Conservation (phyloP, 192 early-diverging fungal genomes). For the Coemansia sp. region DNA sequence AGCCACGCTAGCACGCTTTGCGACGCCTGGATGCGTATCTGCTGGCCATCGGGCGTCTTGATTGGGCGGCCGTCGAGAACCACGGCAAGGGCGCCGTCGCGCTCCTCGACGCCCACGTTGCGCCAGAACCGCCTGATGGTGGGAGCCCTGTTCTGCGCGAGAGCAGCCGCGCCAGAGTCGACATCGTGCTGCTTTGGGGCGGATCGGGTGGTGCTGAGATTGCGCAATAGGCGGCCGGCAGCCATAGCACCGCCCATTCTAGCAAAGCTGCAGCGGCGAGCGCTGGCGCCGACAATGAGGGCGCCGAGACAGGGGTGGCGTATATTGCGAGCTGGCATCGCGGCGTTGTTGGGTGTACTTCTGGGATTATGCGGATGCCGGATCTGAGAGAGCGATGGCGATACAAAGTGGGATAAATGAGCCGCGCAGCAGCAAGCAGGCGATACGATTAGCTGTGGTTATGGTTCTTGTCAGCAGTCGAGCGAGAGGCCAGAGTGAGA, state of each 20-base stretch:
- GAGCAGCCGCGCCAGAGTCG: background rate
- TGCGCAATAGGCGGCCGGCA: constrained; percentile 1
- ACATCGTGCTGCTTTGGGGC: background rate
- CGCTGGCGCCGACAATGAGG: constrained; percentile 2
- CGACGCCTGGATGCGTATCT: constrained; percentile 57
- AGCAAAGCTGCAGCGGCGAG: background rate
- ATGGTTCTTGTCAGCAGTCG: background rate
- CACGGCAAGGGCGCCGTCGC: constrained; percentile 53
- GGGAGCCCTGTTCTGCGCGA: constrained; percentile 30
- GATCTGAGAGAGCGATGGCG: background rate
- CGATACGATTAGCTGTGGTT: background rate
- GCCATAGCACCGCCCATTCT: background rate
- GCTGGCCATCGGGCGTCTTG: constrained; percentile 77
- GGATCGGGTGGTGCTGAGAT: constrained; percentile 12
- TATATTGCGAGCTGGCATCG: background rate
- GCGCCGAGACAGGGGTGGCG: background rate
- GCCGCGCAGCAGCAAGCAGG: background rate
- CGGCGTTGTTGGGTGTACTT: background rate
- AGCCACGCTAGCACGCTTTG: constrained; percentile 72
- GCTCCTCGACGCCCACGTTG: constrained; percentile 33
- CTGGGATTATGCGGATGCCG: background rate
- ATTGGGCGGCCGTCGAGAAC: constrained; percentile 76
- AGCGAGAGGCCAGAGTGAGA: background rate
- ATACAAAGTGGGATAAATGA: background rate
- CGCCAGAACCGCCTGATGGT: constrained; percentile 48